Percentiles rank a stretch among this genome's conserved stretches.
These are phyloP conservation scores for Diplocarpon mali DNA, from an alignment of 2,329 filamentous ascomycete species.

Conservation along the genomic window DNA sequence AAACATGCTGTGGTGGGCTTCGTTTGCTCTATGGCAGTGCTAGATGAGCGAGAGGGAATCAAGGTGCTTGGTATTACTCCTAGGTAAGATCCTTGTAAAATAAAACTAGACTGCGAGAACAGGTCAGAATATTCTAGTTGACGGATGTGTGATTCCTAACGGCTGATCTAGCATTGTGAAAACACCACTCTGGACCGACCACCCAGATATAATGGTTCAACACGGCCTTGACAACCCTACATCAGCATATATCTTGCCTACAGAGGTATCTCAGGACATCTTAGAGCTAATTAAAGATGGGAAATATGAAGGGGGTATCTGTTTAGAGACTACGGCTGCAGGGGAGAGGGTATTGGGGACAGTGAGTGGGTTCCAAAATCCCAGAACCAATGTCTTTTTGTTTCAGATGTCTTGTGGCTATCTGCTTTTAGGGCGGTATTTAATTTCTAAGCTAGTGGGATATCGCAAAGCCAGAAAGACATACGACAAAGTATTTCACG, in stretches of 20 bases:
- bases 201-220: constrained; percentile 33
- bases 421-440: too few relatives aligned
- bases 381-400: too few relatives aligned
- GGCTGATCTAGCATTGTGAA: constrained; percentile 11
- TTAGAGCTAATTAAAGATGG: constrained; percentile 29
- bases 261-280: constrained; percentile 36
- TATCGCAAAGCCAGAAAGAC: too few relatives aligned
- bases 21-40: constrained; percentile 30
- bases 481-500: too few relatives aligned
- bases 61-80: constrained; percentile 36
- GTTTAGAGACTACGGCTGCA: constrained; percentile 23
- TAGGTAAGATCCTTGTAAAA: constrained; percentile 14
- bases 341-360: too few relatives aligned
- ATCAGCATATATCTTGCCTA: constrained; percentile 30
- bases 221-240: constrained; percentile 21
- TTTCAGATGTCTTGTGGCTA: too few relatives aligned
- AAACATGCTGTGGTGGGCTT: constrained; percentile 39
- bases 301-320: constrained; percentile 28
- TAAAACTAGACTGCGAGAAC: too few relatives aligned
- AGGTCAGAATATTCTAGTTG: too few relatives aligned
- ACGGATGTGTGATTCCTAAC: too few relatives aligned
- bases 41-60: constrained; percentile 29
- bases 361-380: too few relatives aligned
- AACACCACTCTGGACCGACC: constrained; percentile 36
- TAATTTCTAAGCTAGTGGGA: too few relatives aligned